Conservation (phyloP, 2,329 filamentous ascomycete species). For the Didymellaceae sp. region DNA sequence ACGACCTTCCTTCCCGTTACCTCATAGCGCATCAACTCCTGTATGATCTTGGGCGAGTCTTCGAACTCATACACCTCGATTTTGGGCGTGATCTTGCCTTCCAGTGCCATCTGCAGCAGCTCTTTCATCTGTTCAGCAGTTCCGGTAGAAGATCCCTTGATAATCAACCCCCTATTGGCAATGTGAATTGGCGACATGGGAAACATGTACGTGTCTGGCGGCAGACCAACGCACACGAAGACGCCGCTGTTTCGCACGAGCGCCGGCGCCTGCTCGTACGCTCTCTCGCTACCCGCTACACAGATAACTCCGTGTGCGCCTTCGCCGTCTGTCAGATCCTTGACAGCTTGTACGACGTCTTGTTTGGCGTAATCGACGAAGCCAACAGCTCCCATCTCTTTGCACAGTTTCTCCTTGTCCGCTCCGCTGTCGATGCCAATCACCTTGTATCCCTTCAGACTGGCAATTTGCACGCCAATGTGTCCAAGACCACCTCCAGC, state of each 20-base stretch:
- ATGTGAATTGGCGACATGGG: constrained; percentile 57
- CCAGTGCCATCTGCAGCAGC: constrained; percentile 51
- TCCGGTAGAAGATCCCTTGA: constrained; percentile 56
- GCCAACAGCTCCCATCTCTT: constrained; percentile 70
- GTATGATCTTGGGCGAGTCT: constrained; percentile 45
- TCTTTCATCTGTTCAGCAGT: constrained; percentile 56
- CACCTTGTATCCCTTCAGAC: constrained; percentile 82
- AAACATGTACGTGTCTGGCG: constrained; percentile 52
- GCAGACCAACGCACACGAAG: constrained; percentile 57
- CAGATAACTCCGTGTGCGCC: constrained; percentile 57
- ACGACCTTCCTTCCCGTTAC: constrained; percentile 48
- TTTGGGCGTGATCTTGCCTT: constrained; percentile 51
- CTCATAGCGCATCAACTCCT: constrained; percentile 44
- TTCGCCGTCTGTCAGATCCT: constrained; percentile 49
- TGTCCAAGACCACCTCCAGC: constrained; percentile 82
- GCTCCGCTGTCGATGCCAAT: constrained; percentile 85
- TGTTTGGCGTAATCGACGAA: constrained; percentile 80
- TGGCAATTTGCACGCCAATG: constrained; percentile 79
- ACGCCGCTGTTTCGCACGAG: constrained; percentile 56
- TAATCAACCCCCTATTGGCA: constrained; percentile 53
- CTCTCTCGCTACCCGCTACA: constrained; percentile 54
- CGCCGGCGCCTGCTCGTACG: constrained; percentile 53
- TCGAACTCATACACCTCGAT: constrained; percentile 47
- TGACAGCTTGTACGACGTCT: constrained; percentile 50
- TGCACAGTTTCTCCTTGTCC: constrained; percentile 76